Evolutionary conservation across 805 yeast species (phyloP), one percentile per base, ranked within the genome.

Genomic region (Suhomyces pyralidae): DNA sequence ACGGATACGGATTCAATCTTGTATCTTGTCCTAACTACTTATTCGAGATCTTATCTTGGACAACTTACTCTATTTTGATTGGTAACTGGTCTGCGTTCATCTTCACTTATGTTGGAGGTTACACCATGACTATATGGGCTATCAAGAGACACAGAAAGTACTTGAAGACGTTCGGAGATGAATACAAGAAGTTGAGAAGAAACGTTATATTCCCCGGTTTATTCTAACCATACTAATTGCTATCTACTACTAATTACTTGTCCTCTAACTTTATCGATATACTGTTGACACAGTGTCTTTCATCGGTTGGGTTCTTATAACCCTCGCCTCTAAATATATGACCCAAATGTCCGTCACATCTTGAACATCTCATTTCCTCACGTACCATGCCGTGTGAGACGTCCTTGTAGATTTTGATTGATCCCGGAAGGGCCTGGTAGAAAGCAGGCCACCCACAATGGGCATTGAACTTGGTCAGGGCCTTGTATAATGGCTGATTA

Each of bases 401-500:
- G 67, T 94, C 99, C 17, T 74, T 77, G 53, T 79, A 70, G 10
- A 86, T 76, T 19, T 69, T 77, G 40, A 94, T 78, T 5, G 96
- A 78, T 0, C 91, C 92, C 0, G 96, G 96, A 40, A 89, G 74
- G 0, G 96, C 97, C 53, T 90, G 87, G 68, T 86, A 93, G 69
- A 94, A 94, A 0, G 97, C 92, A 1, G 99, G 99, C 99, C 99
- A 94, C 2, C 99, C 99, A 69, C 99, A 94, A 50, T 90, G 90
- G 10, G 96, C 83, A 53, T 86, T 85, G 62, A 94, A 94, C 68
- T 94, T 93, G 3, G 97, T 81, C 30, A 79, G 74, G 26, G 96
- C 84, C 55, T 80, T 79, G 69, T 94, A 94, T 28, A 94, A 71
- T 10, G 97, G 96, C 44, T 80, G 74, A 48, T 77, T 78, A 70